Conservation (phyloP, 257 asterid genomes). For the Euphrasia confusa region DNA sequence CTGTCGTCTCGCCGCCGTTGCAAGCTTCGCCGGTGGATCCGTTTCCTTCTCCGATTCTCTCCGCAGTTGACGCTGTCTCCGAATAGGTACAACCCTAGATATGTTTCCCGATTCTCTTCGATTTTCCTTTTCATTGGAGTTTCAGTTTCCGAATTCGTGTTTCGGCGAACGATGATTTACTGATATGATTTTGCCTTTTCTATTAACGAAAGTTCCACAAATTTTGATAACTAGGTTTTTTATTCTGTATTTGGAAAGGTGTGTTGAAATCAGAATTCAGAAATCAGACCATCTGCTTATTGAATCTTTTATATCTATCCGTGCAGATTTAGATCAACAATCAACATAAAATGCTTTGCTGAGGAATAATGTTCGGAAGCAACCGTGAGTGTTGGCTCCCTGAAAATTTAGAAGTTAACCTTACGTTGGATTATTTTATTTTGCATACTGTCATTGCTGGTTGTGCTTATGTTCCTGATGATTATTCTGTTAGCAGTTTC, state of each 20-base stretch:
- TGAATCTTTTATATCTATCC: conserved; percentile 7
- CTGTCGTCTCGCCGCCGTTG: conserved; percentile 19
- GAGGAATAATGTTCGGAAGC: conserved; percentile 51
- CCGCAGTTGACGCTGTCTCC: conserved; percentile 16
- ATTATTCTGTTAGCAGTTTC: conserved; percentile 1
- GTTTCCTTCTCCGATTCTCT: conserved; percentile 12
- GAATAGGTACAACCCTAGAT: conserved; percentile 21
- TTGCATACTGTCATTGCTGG: conserved; percentile 10
- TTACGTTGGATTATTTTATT: conserved; percentile 20
- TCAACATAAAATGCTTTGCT: conserved; percentile 15
- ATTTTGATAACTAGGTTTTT: conserved; percentile 7
- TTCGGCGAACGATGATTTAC: conserved; percentile 1
- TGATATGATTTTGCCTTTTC: conserved; percentile 3
- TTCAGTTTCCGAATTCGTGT: conserved; percentile 5
- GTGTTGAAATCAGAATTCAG: background rate
- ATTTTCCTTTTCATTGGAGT: conserved; percentile 7
- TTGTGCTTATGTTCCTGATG: background rate
- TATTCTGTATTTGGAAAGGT: background rate
- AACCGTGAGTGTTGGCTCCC: conserved; percentile 39
- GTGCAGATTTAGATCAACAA: conserved; percentile 29
- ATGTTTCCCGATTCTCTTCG: conserved; percentile 7
- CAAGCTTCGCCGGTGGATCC: conserved; percentile 27
- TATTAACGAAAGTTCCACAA: background rate
- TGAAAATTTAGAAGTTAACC: background rate
- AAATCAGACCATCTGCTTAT: background rate